Evolutionary conservation across 2,329 filamentous ascomycete genomes (phyloP), one percentile per base, ranked within the genome.

Genomic region (Monilinia fructicola): DNA sequence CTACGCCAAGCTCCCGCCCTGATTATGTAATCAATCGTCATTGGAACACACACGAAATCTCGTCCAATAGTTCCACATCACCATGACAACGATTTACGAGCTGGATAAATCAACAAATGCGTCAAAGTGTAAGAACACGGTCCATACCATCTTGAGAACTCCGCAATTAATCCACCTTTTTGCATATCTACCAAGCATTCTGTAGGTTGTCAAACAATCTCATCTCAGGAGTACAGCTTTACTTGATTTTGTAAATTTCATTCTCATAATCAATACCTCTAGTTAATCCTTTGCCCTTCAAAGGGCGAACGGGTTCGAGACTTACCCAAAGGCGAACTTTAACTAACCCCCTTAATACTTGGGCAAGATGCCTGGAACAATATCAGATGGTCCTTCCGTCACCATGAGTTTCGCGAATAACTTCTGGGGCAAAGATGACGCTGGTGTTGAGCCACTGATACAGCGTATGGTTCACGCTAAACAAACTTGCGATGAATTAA

Each of bases 361-460:
- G 65, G 67, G 64, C 70, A 73, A 64, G 52, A 76, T 76, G 75
- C 73, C 74, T 56, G 74, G 70, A 68, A 74, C 74, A 64, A 71
- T 75, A 62, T 74, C 71, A 48, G 75, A 77, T 67, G 74, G 73
- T 44, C 77, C 76, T n/a, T 73, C 76, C 52, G 76, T 78, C 40
- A 69, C 76, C 42, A 69, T 79, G 69, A 79, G 77, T 70, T 79
- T 99, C 81, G 94, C 95, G 75, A 99, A 99, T 82, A 99, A 99
- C 78, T 99, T 99, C 79, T 99, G 95, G 95, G 95, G 95, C 71
- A 98, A 96, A 83, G 94, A 98, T 78, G 95, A 99, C 83, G 95
- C 94, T 62, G 96, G 95, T 77, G 93, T 99, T 75, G 84, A 85
- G 55, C 96, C 95, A 67, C 86, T 99, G 75, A 85, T 99, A 40